These are phyloP conservation scores for Naganishia randhawae DNA, from an alignment of 768 basidiomycete species.

Conservation along the genomic window DNA sequence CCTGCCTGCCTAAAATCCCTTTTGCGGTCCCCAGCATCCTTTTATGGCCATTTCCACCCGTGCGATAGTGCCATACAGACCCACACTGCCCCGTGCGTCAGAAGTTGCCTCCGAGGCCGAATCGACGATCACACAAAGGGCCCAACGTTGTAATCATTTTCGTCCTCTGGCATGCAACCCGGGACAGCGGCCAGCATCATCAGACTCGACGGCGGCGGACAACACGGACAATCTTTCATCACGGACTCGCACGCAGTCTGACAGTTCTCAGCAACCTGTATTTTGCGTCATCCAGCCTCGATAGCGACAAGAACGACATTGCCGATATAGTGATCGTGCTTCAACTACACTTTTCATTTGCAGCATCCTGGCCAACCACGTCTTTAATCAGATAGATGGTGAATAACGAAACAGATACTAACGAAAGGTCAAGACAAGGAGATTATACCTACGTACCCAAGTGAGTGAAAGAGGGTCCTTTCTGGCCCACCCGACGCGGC, in stretches of 20 bases:
- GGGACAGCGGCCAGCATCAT: background rate
- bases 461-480: background rate
- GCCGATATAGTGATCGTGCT: background rate
- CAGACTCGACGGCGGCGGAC: background rate
- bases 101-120: constrained; percentile 2
- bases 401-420: constrained; percentile 1
- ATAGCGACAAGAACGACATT: background rate
- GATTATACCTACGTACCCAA: constrained; percentile 15
- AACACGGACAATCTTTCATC: background rate
- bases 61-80: background rate
- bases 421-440: constrained; percentile 17
- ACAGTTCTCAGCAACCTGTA: background rate
- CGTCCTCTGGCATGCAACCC: background rate
- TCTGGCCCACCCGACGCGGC: background rate
- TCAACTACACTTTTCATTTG: background rate
- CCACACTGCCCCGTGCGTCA: constrained; percentile 1
- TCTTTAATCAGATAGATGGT: background rate
- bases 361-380: background rate
- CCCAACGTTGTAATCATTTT: background rate
- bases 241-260: background rate
- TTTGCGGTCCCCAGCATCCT: background rate
- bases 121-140: constrained; percentile 14
- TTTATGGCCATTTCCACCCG: background rate
- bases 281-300: background rate
- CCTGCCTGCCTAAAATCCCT: background rate